Evolutionary conservation across 805 yeast genomes (phyloP).

Genomic region (Phaffomyces thermotolerans): DNA sequence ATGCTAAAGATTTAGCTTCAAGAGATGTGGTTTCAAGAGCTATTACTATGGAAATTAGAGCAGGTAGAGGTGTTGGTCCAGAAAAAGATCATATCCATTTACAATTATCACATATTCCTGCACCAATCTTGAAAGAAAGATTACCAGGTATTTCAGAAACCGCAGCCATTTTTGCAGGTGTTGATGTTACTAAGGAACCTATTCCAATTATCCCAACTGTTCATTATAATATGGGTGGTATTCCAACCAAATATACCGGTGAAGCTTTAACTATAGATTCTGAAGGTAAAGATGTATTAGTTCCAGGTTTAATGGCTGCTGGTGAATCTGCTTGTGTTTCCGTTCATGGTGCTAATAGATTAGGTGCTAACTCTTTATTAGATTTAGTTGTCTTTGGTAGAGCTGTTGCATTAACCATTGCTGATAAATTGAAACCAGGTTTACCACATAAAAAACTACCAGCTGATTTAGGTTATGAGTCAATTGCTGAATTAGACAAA

Average conservation of each 20-base stretch:
- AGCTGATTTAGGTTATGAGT: conserved; percentile 80
- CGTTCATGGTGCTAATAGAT: conserved; percentile 98
- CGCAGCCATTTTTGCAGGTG: conserved; percentile 97
- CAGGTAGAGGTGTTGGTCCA: conserved; percentile 98
- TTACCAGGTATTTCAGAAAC: conserved; percentile 99
- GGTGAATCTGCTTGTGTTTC: conserved; percentile 99
- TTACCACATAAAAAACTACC: conserved; percentile 77
- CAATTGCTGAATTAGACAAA: conserved; percentile 84
- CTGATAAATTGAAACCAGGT: conserved; percentile 81
- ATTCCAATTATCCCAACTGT: conserved; percentile 98
- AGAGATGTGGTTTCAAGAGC: conserved; percentile 98
- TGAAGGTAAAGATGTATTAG: conserved; percentile 81
- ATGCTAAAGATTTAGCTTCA: conserved; percentile 96
- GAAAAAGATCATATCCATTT: conserved; percentile 90
- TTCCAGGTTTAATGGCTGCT: conserved; percentile 92
- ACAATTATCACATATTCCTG: conserved; percentile 91
- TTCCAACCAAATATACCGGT: conserved; percentile 96
- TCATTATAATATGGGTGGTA: conserved; percentile 99
- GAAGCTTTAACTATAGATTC: conserved; percentile 81
- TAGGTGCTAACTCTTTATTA: conserved; percentile 95
- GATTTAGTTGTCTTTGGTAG: conserved; percentile 98
- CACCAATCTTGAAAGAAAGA: conserved; percentile 87
- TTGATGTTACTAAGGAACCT: conserved; percentile 98
- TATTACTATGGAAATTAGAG: conserved; percentile 96
- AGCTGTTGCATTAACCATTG: conserved; percentile 91